Base-by-base conservation (phyloP, 2,329 filamentous ascomycete genomes). In the Ciborinia camelliae region DNA sequence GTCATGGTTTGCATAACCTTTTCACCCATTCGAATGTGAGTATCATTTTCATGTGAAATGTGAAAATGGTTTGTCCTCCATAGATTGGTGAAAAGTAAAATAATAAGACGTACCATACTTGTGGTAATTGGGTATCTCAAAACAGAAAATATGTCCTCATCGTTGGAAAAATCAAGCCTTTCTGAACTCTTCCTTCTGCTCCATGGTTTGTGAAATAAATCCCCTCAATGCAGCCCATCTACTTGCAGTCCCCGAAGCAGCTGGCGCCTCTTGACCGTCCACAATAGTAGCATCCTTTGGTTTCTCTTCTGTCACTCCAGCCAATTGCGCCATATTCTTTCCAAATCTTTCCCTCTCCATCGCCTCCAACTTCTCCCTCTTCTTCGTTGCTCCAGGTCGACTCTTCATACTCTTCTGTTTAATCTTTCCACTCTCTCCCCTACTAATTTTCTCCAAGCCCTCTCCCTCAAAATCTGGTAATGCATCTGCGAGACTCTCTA, bases 271-370 rank as follows among this genome's bases (percentile, higher is more conserved):
- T 47, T 55, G 61, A 41, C 65, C 53, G n/a, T 63, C 58, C 14
- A 41, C 59, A 32, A 67, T 48, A n/a, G 65, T 65, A 59, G 23
- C 59, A 35, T 26, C 39, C 18, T 53, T 39, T 5, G 39, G 26
- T 68, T 68, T 23, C 53, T 57, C 64, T 61, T 52, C 53, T 10
- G 18, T 26, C n/a, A 65, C 45, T 23, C 28, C 50, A 3, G 65
- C 64, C 79, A 97, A 79, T 76, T 89, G 85, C 23, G 90, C 93
- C 83, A 98, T 82, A 75, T 92, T 97, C 74, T 83, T 85, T 45
- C 87, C 88, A 75, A 98, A 97, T 66, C 94, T 82, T 76, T 92
- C 87, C 79, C 90, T 89, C 83, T 98, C 94, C 66, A 85, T 81
- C 76, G 81, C 86, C 65, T 97, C 90, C 39, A 98, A 74, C 77